Percentiles rank a stretch among this genome's conserved stretches.
Conservation (phyloP, 768 basidiomycete species). For the Butyriboletus loyo region DNA sequence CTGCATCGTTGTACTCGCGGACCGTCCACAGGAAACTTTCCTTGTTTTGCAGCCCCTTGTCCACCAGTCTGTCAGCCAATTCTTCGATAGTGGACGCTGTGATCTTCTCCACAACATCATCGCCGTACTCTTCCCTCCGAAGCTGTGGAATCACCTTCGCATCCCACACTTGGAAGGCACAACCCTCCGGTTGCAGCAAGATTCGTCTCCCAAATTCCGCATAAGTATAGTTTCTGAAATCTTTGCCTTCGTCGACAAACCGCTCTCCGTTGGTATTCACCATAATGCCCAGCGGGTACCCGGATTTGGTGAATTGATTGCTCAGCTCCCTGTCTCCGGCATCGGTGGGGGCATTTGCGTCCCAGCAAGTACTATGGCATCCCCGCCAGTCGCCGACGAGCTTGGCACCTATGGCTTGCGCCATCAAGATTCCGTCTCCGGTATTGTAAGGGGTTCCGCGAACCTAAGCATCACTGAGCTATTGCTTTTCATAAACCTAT, state of each 20-base stretch:
- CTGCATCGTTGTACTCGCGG: constrained; percentile 49
- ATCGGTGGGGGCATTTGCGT: constrained; percentile 52
- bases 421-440: constrained; percentile 63
- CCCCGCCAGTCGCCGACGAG: constrained; percentile 64
- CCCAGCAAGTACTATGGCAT: constrained; percentile 76
- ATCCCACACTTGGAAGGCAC: constrained; percentile 68
- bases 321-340: constrained; percentile 55
- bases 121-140: constrained; percentile 64
- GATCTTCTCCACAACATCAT: constrained; percentile 56
- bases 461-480: constrained; percentile 38
- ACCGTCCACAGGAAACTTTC: constrained; percentile 45
- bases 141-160: constrained; percentile 41
- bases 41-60: constrained; percentile 45
- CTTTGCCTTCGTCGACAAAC: constrained; percentile 71
- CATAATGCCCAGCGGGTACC: constrained; percentile 72
- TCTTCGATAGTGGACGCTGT: constrained; percentile 45
- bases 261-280: constrained; percentile 53
- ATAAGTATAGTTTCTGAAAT: constrained; percentile 73
- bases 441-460: constrained; percentile 70
- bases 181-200: constrained; percentile 53
- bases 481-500: neutral
- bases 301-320: constrained; percentile 73
- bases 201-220: constrained; percentile 65
- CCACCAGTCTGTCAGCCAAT: constrained; percentile 45
- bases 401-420: constrained; percentile 47